Percentiles rank a stretch among this genome's conserved stretches.
phyloP scores from a whole-genome alignment of 108 stramenopile species.

The Chaetoceros muelleri region DNA sequence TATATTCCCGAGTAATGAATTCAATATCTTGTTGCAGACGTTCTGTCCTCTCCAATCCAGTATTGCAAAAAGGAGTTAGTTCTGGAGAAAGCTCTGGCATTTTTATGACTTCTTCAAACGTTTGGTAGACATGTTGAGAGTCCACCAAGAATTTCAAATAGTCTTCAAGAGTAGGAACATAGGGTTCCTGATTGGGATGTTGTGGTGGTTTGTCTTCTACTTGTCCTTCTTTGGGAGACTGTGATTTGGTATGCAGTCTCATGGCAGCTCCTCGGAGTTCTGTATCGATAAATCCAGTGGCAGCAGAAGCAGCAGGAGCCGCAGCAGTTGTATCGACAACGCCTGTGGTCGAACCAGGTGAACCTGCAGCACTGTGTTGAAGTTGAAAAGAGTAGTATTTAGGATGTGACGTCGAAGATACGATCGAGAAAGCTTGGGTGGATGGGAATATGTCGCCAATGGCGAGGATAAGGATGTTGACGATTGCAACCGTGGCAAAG shows the following conservation, averaged over 20 bases:
- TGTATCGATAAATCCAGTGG: constrained; percentile 53
- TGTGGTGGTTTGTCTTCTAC: constrained; percentile 29
- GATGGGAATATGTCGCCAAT: no score
- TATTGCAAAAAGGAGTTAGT: constrained; percentile 53
- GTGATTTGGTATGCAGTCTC: constrained; percentile 81
- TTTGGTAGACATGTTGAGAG: constrained; percentile 64
- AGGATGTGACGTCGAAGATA: no score
- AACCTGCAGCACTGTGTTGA: no score
- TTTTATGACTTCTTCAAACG: constrained; percentile 72
- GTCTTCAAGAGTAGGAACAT: constrained; percentile 52
- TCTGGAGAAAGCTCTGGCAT: constrained; percentile 21
- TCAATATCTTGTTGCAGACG: constrained; percentile 73
- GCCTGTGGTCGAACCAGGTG: no score
- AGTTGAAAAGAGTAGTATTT: no score
- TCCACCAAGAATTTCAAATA: constrained; percentile 77
- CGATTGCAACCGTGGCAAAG: no score
- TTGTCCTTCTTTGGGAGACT: constrained; percentile 84
- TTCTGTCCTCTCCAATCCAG: constrained; percentile 73
- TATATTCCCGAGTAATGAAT: constrained; percentile 67
- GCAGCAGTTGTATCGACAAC: no score
- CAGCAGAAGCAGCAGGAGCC: no score
- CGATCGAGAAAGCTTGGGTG: no score
- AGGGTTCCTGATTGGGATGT: constrained; percentile 21
- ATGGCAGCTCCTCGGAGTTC: constrained; percentile 87
- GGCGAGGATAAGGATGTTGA: no score